Evolutionary conservation across 2,329 filamentous ascomycete genomes (phyloP).

Genomic region (Ceratocystis alfenasii): DNA sequence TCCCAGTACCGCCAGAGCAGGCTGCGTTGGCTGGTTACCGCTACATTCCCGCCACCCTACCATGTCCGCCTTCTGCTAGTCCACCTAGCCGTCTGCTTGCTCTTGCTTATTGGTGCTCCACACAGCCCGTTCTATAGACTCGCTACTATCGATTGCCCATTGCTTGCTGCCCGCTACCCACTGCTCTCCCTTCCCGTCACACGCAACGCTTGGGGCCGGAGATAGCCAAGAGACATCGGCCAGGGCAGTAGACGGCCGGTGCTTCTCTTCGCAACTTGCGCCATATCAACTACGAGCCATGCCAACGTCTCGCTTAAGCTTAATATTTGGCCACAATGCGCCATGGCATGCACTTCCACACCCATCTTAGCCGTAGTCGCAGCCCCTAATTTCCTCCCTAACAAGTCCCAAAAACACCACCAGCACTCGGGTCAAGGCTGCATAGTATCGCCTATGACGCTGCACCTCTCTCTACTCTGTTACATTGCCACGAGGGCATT

Average conservation of each 20-base stretch:
- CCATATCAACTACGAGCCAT: not conserved
- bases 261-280: not conserved
- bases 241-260: not conserved
- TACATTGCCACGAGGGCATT: not conserved
- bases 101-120: not conserved
- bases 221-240: not conserved
- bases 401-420: not conserved
- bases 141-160: not conserved
- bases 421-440: not conserved
- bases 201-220: not conserved
- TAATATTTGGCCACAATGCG: constrained; percentile 1
- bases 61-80: not conserved
- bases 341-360: not conserved
- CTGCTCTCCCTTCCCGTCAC: not conserved
- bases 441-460: not conserved
- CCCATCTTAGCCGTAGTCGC: not conserved
- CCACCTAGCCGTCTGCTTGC: not conserved
- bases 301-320: constrained; percentile 2
- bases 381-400: not conserved
- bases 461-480: not conserved
- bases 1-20: not conserved
- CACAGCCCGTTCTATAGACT: not conserved
- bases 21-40: not conserved
- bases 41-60: not conserved
- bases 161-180: not conserved